Evolutionary conservation across 768 basidiomycete genomes (phyloP), one percentile per base, ranked within the genome.

Genomic region (Nidularia pulvinata): DNA sequence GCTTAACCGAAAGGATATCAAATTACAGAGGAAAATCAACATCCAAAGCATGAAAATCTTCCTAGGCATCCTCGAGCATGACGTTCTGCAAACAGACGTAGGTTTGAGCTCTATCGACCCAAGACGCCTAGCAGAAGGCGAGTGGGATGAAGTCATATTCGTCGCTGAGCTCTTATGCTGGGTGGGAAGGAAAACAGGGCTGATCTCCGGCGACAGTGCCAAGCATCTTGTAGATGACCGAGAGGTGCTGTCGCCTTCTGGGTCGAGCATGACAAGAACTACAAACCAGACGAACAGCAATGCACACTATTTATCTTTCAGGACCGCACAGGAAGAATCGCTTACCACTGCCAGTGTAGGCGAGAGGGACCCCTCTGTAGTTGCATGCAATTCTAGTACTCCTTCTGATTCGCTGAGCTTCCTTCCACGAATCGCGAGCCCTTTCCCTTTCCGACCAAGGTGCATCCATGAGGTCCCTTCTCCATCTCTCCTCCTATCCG

Each of bases 21-120:
- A n/a, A n/a, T n/a, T n/a, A n/a, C n/a, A 48, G 47, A 60, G 66
- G 50, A 57, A 53, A 1, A 71, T 74, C 6, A 84, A 84, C 59
- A 65, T 88, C 1, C 80, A 86, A 46, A 81, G 80, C 33, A 85
- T 88, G 76, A 89, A 91, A 60, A 74, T 91, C 3, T 87, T 93
- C 52, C 75, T 92, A 6, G 89, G 89, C 1, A 80, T 90, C 5
- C 74, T 92, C 5, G 85, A 89, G 55, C 78, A 72, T 33, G 89
- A 91, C 56, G 68, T 91, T 35, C 61, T 91, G 11, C 63, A 73
- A 58, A 67, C 69, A 49, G 84, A 88, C 55, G 79, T 91, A 5
- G 89, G 88, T 0, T 72, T 91, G 7, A 81, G 80, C 55, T 74
- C 77, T 34, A 65, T 91, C 35, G 89, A 92, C 55, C 89, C 89